Percentiles rank a stretch among this genome's conserved stretches.
phyloP scores from a whole-genome alignment of 2,329 filamentous ascomycete genomes.

The Neonectria hederae region DNA sequence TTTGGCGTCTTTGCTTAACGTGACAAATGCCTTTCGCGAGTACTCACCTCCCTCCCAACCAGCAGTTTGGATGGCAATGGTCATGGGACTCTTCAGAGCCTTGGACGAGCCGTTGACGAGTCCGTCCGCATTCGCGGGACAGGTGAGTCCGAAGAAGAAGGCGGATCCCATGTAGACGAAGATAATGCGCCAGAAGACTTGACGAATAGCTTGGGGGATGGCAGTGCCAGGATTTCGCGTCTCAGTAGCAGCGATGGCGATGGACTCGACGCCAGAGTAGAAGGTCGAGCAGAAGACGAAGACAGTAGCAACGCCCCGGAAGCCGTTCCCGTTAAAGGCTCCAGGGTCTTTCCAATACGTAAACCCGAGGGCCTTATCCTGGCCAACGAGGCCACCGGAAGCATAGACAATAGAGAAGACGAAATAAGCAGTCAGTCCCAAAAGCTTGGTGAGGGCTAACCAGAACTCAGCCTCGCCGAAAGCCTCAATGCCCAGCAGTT shows the following conservation, averaged over 20 bases:
- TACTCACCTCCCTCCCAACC: constrained; percentile 71
- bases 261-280: constrained; percentile 72
- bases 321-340: constrained; percentile 72
- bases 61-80: constrained; percentile 76
- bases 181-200: constrained; percentile 69
- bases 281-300: constrained; percentile 77
- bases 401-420: constrained; percentile 79
- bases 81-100: constrained; percentile 77
- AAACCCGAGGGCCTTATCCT: constrained; percentile 69
- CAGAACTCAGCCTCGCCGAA: constrained; percentile 86
- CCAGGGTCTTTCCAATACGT: constrained; percentile 77
- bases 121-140: constrained; percentile 72
- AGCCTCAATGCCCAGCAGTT: constrained; percentile 75
- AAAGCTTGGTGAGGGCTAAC: constrained; percentile 77
- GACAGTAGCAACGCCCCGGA: constrained; percentile 71
- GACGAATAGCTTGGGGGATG: constrained; percentile 66
- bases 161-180: constrained; percentile 75
- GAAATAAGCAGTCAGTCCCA: constrained; percentile 76
- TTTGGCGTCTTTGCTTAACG: neutral
- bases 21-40: no score
- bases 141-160: constrained; percentile 79
- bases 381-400: constrained; percentile 70
- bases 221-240: constrained; percentile 66
- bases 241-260: constrained; percentile 71
- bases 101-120: constrained; percentile 70